These are phyloP conservation scores for Tympanopsis confertula DNA, from an alignment of 2,329 filamentous ascomycete genomes.

Conservation along the genomic window DNA sequence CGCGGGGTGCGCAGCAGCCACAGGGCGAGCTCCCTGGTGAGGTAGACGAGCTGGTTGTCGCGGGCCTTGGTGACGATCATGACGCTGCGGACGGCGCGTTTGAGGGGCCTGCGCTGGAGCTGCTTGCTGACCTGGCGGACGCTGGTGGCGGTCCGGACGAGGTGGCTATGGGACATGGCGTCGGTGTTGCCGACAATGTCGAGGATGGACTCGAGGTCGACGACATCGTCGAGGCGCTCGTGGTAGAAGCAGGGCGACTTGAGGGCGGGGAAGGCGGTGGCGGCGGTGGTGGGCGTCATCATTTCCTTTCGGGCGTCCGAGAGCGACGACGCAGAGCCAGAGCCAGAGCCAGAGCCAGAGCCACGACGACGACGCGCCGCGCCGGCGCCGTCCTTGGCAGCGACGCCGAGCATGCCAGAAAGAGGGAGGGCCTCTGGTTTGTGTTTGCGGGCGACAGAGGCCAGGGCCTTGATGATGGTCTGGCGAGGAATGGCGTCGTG, in stretches of 20 bases:
- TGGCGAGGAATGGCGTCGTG: slow-evolving; percentile 63
- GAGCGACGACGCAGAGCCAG: slow-evolving; percentile 23
- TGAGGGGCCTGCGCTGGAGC: slow-evolving; percentile 81
- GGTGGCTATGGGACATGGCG: slow-evolving; percentile 80
- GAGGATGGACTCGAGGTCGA: slow-evolving; percentile 87
- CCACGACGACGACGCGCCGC: slow-evolving; percentile 4
- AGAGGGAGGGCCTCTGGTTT: slow-evolving; percentile 54
- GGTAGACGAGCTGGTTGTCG: slow-evolving; percentile 80
- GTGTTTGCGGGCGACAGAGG: slow-evolving; percentile 50
- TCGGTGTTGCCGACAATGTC: slow-evolving; percentile 87
- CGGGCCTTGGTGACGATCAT: slow-evolving; percentile 99
- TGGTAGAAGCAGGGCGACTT: slow-evolving; percentile 97
- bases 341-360: slow-evolving; percentile 3
- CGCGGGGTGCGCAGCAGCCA: slow-evolving; percentile 85
- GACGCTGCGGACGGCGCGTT: slow-evolving; percentile 79
- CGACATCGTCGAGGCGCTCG: slow-evolving; percentile 87
- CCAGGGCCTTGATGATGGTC: slow-evolving; percentile 72
- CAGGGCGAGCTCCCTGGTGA: slow-evolving; percentile 75
- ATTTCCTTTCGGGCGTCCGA: slow-evolving; percentile 47
- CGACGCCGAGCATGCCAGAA: slow-evolving; percentile 41
- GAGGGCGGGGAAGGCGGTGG: slow-evolving; percentile 51
- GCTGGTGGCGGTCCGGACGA: slow-evolving; percentile 89
- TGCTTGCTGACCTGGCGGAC: slow-evolving; percentile 94
- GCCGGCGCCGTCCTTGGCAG: slow-evolving; percentile 6
- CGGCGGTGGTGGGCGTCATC: slow-evolving; percentile 26